Conservation (phyloP, 2,329 filamentous ascomycete species). For the Aspergillus terreus region DNA sequence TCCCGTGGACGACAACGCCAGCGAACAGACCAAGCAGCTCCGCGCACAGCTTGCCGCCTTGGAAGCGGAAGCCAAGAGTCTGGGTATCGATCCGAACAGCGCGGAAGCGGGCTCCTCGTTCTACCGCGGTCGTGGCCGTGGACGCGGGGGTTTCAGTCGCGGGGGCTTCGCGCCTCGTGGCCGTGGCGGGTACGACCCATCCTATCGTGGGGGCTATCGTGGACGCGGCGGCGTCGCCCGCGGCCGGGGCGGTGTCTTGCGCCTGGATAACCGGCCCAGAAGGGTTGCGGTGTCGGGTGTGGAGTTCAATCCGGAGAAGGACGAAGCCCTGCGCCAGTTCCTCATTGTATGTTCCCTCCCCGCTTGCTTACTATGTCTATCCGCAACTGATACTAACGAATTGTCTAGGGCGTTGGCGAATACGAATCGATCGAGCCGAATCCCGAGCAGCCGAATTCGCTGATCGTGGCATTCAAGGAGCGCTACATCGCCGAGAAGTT, state of each 20-base stretch:
- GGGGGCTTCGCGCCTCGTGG: conserved; percentile 40
- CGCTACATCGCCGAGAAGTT: conserved; percentile 54
- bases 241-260: conserved; percentile 49
- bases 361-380: background rate
- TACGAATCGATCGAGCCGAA: conserved; percentile 44
- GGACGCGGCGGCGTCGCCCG: conserved; percentile 36
- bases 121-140: conserved; percentile 37
- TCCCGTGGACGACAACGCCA: conserved; percentile 33
- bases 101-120: conserved; percentile 27
- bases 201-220: conserved; percentile 38
- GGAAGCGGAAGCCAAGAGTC: conserved; percentile 52
- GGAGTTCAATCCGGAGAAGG: conserved; percentile 45
- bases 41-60: conserved; percentile 53
- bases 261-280: conserved; percentile 57
- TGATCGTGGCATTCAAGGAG: conserved; percentile 46
- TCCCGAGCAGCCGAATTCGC: conserved; percentile 36
- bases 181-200: conserved; percentile 38
- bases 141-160: conserved; percentile 33
- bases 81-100: conserved; percentile 48
- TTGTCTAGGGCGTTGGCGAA: conserved; percentile 42
- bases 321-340: conserved; percentile 55
- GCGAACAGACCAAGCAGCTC: conserved; percentile 50
- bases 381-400: conserved; percentile 17
- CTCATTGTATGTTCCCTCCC: conserved; percentile 43
- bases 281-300: conserved; percentile 51